Base-by-base conservation (phyloP, 75 land plant genomes). In the Pinus taeda region DNA sequence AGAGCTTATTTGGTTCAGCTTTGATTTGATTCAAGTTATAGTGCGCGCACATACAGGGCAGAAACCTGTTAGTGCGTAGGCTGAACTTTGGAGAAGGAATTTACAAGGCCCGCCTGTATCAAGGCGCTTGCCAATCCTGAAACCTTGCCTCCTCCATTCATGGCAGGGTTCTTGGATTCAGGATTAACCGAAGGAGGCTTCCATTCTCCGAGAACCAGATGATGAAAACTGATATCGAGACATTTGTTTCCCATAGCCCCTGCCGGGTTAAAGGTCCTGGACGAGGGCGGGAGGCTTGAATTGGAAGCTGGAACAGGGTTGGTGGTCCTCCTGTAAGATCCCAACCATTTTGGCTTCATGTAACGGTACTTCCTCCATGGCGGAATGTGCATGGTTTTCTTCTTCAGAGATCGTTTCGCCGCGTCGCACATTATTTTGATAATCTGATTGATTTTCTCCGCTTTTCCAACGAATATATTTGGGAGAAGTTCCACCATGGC, bases 291-390 rank as follows among this genome's bases (percentile, higher is more conserved):
- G 55, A 49, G 55, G 55, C 12, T 49, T 11, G 55, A 49, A 49
- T 9, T 49, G 55, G 55, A 49, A 49, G 9, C 55, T 49, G 55
- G 55, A 49, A 9, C 55, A 9, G 73, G 12, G 75, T 59, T 79
- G 2, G 78, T 76, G 12, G 80, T 86, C 58, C 88, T 56, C 71
- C 55, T 80, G 63, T 84, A 84, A 4, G 80, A 67, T 14, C 87
- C 81, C 45, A 84, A 81, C 88, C 88, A 86, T 73, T 86, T 86
- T 36, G 88, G 79, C 13, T 71, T 49, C 83, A 86, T 75, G 71
- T 84, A 86, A 15, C 65, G 77, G 17, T 71, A 79, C 59, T 86
- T 86, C 21, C 88, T 76, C 88, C 88, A 86, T 26, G 88, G 88
- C 56, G 88, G 86, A 18, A 86, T 55, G 6, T 66, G 79, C 83